Conservation (phyloP, 345 rosid genomes). For the Bruguiera gymnorhiza region DNA sequence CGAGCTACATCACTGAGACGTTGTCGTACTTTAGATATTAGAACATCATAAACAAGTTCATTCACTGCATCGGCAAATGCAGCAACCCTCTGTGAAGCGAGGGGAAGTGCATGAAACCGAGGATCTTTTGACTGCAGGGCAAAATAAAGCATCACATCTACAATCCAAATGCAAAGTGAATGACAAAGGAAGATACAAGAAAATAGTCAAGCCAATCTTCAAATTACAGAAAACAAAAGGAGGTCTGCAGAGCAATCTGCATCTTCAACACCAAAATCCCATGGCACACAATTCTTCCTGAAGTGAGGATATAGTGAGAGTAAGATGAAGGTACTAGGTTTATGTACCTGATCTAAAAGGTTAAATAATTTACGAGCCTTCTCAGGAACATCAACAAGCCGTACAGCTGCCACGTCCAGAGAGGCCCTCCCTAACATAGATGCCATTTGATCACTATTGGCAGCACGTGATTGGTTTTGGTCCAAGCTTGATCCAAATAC, state of each 20-base stretch:
- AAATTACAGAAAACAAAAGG: background rate
- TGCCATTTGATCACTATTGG: constrained; percentile 43
- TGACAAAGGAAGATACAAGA: background rate
- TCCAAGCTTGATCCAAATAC: constrained; percentile 69
- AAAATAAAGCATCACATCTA: constrained; percentile 6
- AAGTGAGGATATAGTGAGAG: background rate
- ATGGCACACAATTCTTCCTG: background rate
- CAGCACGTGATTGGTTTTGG: constrained; percentile 55
- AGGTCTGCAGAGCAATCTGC: background rate
- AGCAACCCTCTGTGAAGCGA: constrained; percentile 85
- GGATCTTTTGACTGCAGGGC: constrained; percentile 89
- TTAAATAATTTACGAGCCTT: constrained; percentile 79
- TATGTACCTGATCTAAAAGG: constrained; percentile 81
- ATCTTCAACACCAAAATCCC: background rate
- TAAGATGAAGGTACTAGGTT: background rate
- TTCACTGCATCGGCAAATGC: constrained; percentile 82
- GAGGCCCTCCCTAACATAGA: constrained; percentile 75
- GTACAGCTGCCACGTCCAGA: constrained; percentile 80
- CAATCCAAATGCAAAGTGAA: background rate
- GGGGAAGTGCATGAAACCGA: constrained; percentile 90
- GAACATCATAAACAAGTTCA: constrained; percentile 89
- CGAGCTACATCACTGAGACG: constrained; percentile 78
- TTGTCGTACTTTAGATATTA: constrained; percentile 92
- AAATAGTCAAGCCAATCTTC: background rate
- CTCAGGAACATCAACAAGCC: constrained; percentile 79